These are phyloP conservation scores for Hyaloscypha finlandica DNA, from an alignment of 495 filamentous ascomycete genomes.

Conservation along the genomic window DNA sequence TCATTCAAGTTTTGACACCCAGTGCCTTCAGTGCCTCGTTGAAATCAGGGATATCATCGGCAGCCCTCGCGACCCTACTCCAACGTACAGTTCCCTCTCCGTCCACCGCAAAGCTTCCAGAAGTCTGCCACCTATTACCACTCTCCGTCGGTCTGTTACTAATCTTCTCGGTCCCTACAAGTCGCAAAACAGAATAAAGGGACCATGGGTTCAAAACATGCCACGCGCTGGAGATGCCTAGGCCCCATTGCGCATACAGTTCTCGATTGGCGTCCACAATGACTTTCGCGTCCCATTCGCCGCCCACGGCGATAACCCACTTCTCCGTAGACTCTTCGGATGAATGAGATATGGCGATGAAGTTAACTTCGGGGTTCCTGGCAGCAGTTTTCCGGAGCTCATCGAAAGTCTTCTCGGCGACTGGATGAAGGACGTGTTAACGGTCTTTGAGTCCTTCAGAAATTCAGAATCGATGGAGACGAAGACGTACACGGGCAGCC, in stretches of 20 bases:
- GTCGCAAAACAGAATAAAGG: constrained; percentile 47
- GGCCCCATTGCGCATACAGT: constrained; percentile 55
- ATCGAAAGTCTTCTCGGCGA: constrained; percentile 62
- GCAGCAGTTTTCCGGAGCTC: constrained; percentile 46
- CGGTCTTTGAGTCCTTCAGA: not conserved
- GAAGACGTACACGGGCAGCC: constrained; percentile 58
- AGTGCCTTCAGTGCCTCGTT: constrained; percentile 45
- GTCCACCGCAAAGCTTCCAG: constrained; percentile 58
- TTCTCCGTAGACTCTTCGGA: constrained; percentile 48
- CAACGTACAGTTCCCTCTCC: constrained; percentile 50
- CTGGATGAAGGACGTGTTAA: constrained; percentile 32
- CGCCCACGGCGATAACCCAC: constrained; percentile 55
- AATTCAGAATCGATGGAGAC: not conserved
- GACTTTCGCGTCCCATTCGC: constrained; percentile 49
- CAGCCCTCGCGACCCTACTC: constrained; percentile 40
- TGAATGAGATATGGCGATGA: constrained; percentile 61
- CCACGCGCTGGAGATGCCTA: constrained; percentile 52
- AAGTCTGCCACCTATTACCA: constrained; percentile 59
- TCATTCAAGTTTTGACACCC: constrained; percentile 15
- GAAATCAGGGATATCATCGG: constrained; percentile 54
- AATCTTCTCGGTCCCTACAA: constrained; percentile 55
- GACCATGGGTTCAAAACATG: constrained; percentile 49
- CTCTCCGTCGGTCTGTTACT: constrained; percentile 56
- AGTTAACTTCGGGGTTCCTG: constrained; percentile 49
- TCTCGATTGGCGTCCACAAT: constrained; percentile 54